phyloP scores from a whole-genome alignment of 331 rosid genomes.

The Erythrophleum ivorense region DNA sequence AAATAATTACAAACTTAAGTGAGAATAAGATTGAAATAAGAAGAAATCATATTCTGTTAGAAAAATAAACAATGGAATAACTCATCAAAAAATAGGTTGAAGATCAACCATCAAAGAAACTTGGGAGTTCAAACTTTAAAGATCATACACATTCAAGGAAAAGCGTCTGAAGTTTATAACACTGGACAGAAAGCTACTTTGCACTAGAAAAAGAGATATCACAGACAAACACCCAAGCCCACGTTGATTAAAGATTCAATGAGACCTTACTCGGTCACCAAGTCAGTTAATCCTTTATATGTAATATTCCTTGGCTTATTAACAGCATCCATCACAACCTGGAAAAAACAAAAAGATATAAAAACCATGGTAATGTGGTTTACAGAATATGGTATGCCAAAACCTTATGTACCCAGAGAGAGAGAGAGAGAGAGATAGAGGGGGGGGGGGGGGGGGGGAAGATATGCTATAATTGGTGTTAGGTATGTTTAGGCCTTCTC shows the following conservation, averaged over 20 bases:
- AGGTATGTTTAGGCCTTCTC: not conserved
- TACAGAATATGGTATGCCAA: slow-evolving; percentile 17
- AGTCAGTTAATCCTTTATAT: slow-evolving; percentile 90
- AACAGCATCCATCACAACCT: slow-evolving; percentile 98
- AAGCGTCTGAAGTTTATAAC: slow-evolving; percentile 37
- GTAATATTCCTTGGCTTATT: slow-evolving; percentile 83
- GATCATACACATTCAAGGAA: slow-evolving; percentile 8
- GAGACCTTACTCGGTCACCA: slow-evolving; percentile 95
- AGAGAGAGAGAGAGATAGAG: not conserved
- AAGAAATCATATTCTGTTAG: slow-evolving; percentile 2
- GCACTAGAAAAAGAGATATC: not conserved
- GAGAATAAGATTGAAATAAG: slow-evolving; percentile 14
- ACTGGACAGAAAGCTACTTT: slow-evolving; percentile 1
- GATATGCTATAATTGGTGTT: slow-evolving; percentile 1
- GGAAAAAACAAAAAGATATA: slow-evolving; percentile 39
- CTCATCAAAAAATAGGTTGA: slow-evolving; percentile 7
- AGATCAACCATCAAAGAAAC: slow-evolving; percentile 3
- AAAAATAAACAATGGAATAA: slow-evolving; percentile 15
- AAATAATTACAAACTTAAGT: slow-evolving; percentile 35
- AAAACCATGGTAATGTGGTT: slow-evolving; percentile 34
- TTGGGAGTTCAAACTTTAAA: not conserved
- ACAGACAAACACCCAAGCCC: not conserved
- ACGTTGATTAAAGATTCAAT: slow-evolving; percentile 31
- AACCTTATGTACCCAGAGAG: slow-evolving; percentile 2
- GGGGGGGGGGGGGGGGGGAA: not conserved